Conservation (phyloP, 305 asterid species). For the Fraxinus floribunda region DNA sequence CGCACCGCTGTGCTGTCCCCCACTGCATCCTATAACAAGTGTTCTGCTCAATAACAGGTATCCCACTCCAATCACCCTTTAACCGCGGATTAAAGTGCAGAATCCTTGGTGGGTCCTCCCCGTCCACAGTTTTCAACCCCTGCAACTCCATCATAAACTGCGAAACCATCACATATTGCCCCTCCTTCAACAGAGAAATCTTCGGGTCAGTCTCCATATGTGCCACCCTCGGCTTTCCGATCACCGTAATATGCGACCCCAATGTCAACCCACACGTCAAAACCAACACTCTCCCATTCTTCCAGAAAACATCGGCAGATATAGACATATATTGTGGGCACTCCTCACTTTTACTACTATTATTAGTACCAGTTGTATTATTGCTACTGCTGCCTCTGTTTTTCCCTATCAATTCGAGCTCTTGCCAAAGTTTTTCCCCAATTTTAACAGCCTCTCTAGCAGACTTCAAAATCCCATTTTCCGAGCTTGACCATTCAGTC, state of each 20-base stretch:
- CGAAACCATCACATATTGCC: conserved; percentile 86
- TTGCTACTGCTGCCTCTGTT: conserved; percentile 15
- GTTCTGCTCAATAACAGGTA: conserved; percentile 87
- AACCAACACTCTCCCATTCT: conserved; percentile 54
- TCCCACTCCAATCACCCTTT: conserved; percentile 96
- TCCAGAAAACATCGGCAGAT: conserved; percentile 52
- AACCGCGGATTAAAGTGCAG: conserved; percentile 82
- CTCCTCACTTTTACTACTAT: conserved; percentile 31
- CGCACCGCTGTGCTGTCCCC: conserved; percentile 85
- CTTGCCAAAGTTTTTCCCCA: conserved; percentile 71
- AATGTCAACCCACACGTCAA: conserved; percentile 90
- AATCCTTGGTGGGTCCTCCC: conserved; percentile 93
- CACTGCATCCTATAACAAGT: conserved; percentile 98
- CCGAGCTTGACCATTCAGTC: conserved; percentile 35
- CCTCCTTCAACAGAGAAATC: conserved; percentile 71
- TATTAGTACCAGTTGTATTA: background rate
- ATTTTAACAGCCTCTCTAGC: conserved; percentile 68
- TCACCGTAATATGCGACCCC: conserved; percentile 85
- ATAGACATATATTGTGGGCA: conserved; percentile 72
- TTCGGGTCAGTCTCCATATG: conserved; percentile 73
- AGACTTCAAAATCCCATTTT: conserved; percentile 56
- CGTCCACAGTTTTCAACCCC: conserved; percentile 86
- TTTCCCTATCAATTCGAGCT: conserved; percentile 43
- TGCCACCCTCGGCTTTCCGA: conserved; percentile 73
- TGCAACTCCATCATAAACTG: conserved; percentile 94